phyloP scores from a whole-genome alignment of 192 early-diverging fungal species.

The Funneliformis mosseae region DNA sequence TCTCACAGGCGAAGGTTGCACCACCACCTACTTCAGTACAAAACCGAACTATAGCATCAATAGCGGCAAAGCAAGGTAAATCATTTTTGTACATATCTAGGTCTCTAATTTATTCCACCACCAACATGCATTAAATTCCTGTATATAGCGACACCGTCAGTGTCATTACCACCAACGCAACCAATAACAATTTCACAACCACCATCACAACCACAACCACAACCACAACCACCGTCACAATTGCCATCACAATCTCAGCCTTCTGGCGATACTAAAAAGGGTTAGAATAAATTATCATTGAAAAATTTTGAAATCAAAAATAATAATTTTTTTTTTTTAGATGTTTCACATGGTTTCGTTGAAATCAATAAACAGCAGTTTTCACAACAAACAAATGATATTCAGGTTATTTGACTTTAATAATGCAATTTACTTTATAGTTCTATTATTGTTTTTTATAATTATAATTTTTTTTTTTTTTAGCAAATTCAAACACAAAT shows the following conservation, averaged over 20 bases:
- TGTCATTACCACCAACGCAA: not conserved
- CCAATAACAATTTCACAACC: conserved; percentile 19
- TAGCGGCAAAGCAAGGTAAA: not conserved
- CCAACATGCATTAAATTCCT: not conserved
- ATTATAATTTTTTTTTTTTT: not conserved
- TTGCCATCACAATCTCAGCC: conserved; percentile 9
- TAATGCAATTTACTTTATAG: not conserved
- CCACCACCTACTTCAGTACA: not conserved
- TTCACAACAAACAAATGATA: not conserved
- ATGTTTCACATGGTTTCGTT: not conserved
- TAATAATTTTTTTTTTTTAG: not conserved
- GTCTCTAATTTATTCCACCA: not conserved
- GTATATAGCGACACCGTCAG: not conserved
- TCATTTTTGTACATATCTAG: not conserved
- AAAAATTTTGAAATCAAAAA: not conserved
- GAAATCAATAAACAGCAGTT: conserved; percentile 15
- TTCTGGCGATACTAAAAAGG: conserved; percentile 4
- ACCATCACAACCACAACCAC: too few species aligned
- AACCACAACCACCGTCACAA: conserved; percentile 10
- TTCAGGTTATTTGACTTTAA: not conserved
- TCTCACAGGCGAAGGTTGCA: conserved; percentile 3
- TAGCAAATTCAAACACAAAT: not conserved
- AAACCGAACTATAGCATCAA: not conserved
- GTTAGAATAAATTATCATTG: not conserved
- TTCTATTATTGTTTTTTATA: not conserved